Base-by-base conservation (phyloP, 2,329 filamentous ascomycete species). In the Fusarium mexicanum region DNA sequence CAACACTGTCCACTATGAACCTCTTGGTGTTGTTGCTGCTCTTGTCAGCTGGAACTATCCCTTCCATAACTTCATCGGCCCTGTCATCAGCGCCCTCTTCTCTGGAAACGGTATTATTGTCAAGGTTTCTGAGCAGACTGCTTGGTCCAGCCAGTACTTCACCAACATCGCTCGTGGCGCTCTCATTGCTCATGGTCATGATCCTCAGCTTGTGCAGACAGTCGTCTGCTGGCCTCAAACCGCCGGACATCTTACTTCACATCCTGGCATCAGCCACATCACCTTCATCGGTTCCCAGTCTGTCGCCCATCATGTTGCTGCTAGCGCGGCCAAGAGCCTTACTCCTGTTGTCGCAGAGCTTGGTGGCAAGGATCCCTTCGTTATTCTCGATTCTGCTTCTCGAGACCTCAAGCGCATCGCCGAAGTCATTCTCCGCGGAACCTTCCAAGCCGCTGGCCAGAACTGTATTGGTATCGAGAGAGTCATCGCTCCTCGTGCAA, bases 391-490 rank as follows among this genome's bases (percentile, higher is more conserved):
- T 81, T 94, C 96, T 47, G 88, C 92, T 7, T 83, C 83, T 54
- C 80, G 81, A 66, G 88, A 94, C 77, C 87, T 98, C 67, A 84
- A 89, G 9, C 90, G 93, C 47, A 91, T 98, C 57, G 89, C 90
- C 44, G 93, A 95, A 71, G 93, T 97, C 72, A 89, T 98, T 71
- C 92, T 99, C 85, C 91, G 96, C 61, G 96, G 96, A 60, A 94
- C 94, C 16, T 99, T 98, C 84, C 96, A 99, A 83, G 95, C 95
- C 59, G 92, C 95, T 22, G 96, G 96, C 3, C 96, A 99, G 83
- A 99, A 99, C 85, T 99, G 96, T 84, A 96, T 99, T 80, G 96
- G 96, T 63, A 96, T 98, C 76, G 96, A 99, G 85, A 93, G 96
- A 64, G 92, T 98, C 79, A 92, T 98, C 76, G 94, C 93, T 31